Base-by-base conservation (phyloP, 176 grass and related monocot species). In the Guadua angustifolia region DNA sequence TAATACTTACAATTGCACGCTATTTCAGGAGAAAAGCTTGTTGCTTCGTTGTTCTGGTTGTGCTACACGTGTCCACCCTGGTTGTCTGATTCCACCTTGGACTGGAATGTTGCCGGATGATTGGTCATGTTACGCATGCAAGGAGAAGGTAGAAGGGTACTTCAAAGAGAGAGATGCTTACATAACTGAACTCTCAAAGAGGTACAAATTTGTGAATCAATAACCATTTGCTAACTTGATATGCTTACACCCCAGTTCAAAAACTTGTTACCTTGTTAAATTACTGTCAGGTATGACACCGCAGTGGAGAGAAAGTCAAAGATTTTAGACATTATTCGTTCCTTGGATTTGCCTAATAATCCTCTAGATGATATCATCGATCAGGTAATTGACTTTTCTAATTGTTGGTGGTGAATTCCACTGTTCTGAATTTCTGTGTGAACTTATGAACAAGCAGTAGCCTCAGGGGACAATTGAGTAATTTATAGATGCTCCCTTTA, bases 361-460 rank as follows among this genome's bases (percentile, higher is more conserved):
- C 95, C 95, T 87, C 87, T 98, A 42, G 95, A 95, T 92, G 95
- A 95, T 87, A 86, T 98, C 77, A 93, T 98, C 49, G 95, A 98
- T 93, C 93, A 95, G 95, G 95, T 97, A 88, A 84, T 29, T 24
- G 36, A 58, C 16, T 78, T 74, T 73, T 89, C 72, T 64, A 52
- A 7, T 45, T 50, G 60, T 43, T 4, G 53, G 32, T 39, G 12
- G 24, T 40, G 67, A 69, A 84, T 71, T 73, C 12, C 17, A 10
- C 32, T 61, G n/a, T 74, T 50, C 18, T 25, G 22, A 19, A 19
- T 73, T 76, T 77, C 24, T 16, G 19, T 44, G 69, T 75, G 13
- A 74, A 38, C 18, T 42, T 45, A 55, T 66, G 77, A 86, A 24
- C 63, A 63, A 11, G 21, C 17, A 78, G 13, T 21, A 56, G 14